These are phyloP conservation scores for Colletotrichum sansevieriae DNA, from an alignment of 2,329 filamentous ascomycete genomes.

Conservation along the genomic window DNA sequence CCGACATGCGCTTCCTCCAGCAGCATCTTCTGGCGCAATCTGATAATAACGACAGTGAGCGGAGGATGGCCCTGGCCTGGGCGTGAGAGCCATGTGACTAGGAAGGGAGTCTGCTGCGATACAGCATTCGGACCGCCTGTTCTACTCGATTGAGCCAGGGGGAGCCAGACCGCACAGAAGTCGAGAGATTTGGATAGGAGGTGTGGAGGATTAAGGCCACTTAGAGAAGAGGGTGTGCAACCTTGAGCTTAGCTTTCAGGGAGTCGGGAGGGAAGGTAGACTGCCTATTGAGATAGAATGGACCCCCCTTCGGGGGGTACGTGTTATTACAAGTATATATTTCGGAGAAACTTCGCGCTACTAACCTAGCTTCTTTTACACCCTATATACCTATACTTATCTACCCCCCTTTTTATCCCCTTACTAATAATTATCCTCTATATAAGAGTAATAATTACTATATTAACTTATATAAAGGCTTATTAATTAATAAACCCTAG, in stretches of 20 bases:
- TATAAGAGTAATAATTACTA: no score
- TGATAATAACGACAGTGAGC: not conserved
- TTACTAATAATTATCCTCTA: no score
- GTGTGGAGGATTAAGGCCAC: not conserved
- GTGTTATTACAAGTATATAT: no score
- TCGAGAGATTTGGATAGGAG: constrained; percentile 1
- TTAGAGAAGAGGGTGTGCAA: constrained; percentile 34
- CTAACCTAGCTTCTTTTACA: no score
- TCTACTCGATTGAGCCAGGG: constrained; percentile 1
- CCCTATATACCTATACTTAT: no score
- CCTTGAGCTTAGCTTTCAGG: constrained; percentile 27
- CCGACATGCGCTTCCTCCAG: not conserved
- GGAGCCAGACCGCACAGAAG: not conserved
- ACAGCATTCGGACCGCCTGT: not conserved
- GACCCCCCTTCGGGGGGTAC: not conserved
- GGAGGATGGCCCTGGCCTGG: not conserved
- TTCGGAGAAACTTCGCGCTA: no score
- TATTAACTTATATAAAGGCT: no score
- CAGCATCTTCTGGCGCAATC: constrained; percentile 11
- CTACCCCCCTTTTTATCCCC: no score
- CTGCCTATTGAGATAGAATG: not conserved
- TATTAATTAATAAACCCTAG: no score
- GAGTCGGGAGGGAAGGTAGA: not conserved
- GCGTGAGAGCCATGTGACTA: constrained; percentile 15
- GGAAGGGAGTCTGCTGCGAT: not conserved